Conservation (phyloP, 2,329 filamentous ascomycete species). For the Phoma herbarum region DNA sequence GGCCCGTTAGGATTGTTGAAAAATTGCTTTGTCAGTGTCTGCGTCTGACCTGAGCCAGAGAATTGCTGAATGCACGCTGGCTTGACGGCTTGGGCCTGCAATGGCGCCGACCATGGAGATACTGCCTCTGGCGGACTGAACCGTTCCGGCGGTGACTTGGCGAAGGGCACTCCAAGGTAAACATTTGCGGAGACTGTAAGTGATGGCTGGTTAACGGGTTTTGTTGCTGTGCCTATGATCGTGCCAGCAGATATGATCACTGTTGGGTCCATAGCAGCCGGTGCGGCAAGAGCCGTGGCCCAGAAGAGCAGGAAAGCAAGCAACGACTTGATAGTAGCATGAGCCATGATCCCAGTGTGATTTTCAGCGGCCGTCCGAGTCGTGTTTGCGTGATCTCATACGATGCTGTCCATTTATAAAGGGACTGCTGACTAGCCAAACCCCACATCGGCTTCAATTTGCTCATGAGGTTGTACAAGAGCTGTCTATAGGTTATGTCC, state of each 20-base stretch:
- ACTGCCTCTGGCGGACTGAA: conserved; percentile 29
- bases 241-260: conserved; percentile 20
- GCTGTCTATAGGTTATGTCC: not conserved
- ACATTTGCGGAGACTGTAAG: conserved; percentile 24
- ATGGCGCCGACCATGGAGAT: conserved; percentile 21
- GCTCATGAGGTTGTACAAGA: not conserved
- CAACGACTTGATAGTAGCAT: not conserved
- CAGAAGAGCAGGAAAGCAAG: not conserved
- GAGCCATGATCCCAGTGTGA: not conserved
- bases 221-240: conserved; percentile 19
- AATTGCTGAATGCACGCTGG: conserved; percentile 34
- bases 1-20: conserved; percentile 25
- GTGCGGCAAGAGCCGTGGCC: conserved; percentile 5
- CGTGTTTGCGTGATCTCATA: not conserved
- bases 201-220: conserved; percentile 18
- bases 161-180: conserved; percentile 27
- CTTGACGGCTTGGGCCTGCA: conserved; percentile 22
- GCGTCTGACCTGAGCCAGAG: conserved; percentile 13
- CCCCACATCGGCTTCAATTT: not conserved
- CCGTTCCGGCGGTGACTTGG: conserved; percentile 25
- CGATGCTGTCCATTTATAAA: not conserved
- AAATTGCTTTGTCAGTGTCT: conserved; percentile 20
- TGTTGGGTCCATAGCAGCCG: conserved; percentile 11
- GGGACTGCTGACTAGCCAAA: not conserved
- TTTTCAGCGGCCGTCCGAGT: not conserved